Evolutionary conservation across 257 asterid genomes (phyloP), one percentile per base, ranked within the genome.

Genomic region (Nicotiana noctiflora): DNA sequence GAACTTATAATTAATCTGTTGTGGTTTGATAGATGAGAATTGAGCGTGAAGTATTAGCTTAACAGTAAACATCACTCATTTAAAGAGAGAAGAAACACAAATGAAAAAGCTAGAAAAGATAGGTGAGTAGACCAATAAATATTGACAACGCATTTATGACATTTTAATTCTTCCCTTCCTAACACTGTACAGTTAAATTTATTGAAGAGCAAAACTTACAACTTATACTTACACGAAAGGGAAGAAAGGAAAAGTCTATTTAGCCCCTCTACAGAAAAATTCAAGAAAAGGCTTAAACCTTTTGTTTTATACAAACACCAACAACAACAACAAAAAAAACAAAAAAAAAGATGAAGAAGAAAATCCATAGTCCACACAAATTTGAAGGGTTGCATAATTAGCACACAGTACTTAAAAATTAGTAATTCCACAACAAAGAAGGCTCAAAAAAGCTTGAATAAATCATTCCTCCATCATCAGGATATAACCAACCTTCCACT

Each of bases 351-450:
- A 40, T 8, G 49, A 40, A 13, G 23, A 21, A 23, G 13, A 6
- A 68, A 46, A 12, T 6, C 12, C 40, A 46, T 5, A 49, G 78
- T 23, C 23, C 61, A 72, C 78, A 53, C 57, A 70, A 32, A 49
- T 51, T 49, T 10, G 53, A 49, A 64, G 34, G 65, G 44, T 18
- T 52, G 1, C 15, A 77, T 15, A 27, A n/a, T 8, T 40, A 40
- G 49, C 31, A 61, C 37, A 21, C 66, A 40, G 51, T 32, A 34
- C 32, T 10, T 6, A 51, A 11, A 9, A 9, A 44, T 63, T 76
- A 89, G 82, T 90, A 88, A 87, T 93, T 79, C 98, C 98, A 92
- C 68, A 86, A 57, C 37, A 84, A 81, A 46, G 78, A 72, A n/a
- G 87, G 67, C 6, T 87, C 94, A 32, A 90, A 90, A 56, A 66